A percentile compares a stretch with the other conserved stretches of the same genome.
These are phyloP conservation scores for Ganoderma boninense DNA, from an alignment of 1,284 basidiomycete genomes.

Conservation along the genomic window DNA sequence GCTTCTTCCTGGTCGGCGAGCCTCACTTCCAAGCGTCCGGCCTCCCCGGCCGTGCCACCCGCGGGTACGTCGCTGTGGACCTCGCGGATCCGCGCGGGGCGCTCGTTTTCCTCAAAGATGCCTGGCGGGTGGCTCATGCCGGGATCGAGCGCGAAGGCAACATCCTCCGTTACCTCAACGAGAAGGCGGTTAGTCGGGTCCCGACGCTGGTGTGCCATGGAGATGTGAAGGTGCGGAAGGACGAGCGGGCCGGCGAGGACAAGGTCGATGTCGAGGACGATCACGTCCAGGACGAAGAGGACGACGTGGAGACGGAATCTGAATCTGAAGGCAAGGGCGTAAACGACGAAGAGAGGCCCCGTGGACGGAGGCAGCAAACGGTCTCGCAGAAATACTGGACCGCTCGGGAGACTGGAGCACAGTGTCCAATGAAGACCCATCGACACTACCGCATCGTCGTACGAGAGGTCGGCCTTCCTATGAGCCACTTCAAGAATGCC, in stretches of 20 bases:
- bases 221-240: conserved; percentile 7
- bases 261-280: background rate
- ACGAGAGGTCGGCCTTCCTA: conserved; percentile 31
- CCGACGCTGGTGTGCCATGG: conserved; percentile 20
- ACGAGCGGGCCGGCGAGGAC: background rate
- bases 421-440: conserved; percentile 12
- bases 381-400: conserved; percentile 14
- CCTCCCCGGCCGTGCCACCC: conserved; percentile 18
- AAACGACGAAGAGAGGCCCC: background rate
- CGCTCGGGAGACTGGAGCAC: background rate
- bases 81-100: background rate
- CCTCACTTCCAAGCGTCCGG: conserved; percentile 12
- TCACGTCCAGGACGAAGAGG: background rate
- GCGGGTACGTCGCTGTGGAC: conserved; percentile 21
- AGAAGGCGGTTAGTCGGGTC: background rate
- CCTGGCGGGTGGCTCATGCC: conserved; percentile 8
- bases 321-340: background rate
- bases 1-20: conserved; percentile 13
- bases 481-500: conserved; percentile 11
- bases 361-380: background rate
- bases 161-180: conserved; percentile 13
- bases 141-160: conserved; percentile 9
- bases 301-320: background rate
- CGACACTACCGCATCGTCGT: conserved; percentile 29
- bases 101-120: conserved; percentile 20